phyloP scores from a whole-genome alignment of 129 eudicot species.

The Artemisia annua region DNA sequence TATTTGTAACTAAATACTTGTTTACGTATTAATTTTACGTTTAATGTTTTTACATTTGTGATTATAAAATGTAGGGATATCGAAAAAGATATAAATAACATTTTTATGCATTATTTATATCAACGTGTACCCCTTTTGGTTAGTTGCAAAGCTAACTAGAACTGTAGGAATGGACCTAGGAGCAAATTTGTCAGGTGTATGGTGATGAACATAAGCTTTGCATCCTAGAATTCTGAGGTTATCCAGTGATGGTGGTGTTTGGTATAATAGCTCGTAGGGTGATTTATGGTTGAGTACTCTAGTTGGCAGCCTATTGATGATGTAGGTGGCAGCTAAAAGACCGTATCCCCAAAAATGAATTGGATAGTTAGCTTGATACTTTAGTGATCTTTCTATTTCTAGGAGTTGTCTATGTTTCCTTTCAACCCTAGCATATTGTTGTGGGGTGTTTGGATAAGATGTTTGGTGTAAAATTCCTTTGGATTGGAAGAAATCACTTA shows the following conservation, averaged over 20 bases:
- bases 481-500: neutral
- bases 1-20: no score
- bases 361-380: neutral
- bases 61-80: no score
- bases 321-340: neutral
- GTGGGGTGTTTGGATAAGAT: neutral
- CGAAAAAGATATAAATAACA: no score
- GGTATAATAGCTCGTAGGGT: neutral
- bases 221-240: neutral
- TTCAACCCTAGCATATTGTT: neutral
- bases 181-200: neutral
- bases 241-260: neutral
- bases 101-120: no score
- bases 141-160: neutral
- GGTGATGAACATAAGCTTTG: neutral
- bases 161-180: neutral
- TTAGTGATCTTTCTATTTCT: neutral
- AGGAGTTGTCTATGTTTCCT: neutral
- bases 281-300: no score
- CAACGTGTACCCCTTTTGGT: neutral
- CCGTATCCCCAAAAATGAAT: neutral
- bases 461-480: neutral
- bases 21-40: no score
- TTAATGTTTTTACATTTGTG: no score
- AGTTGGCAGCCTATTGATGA: neutral